Evolutionary conservation across 176 grass and related monocot genomes (phyloP), one percentile per base, ranked within the genome.

Genomic region (Typha latifolia): DNA sequence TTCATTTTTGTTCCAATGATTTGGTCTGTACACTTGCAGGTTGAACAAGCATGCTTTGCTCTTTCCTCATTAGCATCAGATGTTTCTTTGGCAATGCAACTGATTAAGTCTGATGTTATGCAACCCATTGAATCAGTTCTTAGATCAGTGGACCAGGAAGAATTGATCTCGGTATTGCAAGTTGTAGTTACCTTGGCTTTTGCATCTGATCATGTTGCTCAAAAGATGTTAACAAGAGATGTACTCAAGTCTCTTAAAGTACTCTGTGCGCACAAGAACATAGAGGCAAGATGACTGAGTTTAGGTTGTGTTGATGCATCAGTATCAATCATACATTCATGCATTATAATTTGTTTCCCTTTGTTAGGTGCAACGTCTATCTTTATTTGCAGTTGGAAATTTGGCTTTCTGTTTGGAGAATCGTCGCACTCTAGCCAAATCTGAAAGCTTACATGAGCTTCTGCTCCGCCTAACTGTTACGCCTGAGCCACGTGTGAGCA

Each of bases 391-490:
- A 74, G 88, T 97, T 79, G 93, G 93, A 68, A 97, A 97, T 82
- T 84, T 97, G 72, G 93, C 88, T 74, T 97, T 97, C 80, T 97
- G 83, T 87, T 81, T 84, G 72, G 93, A 97, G 80, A 92, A 90
- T 79, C 88, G 93, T 78, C 86, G 65, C 67, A 91, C 76, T 64
- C 78, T 97, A 61, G 74, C 85, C 47, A 88, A 87, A 73, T 97
- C 93, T 63, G 93, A 90, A 78, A 97, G 88, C 64, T 72, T 97
- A 77, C 80, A 59, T 61, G 88, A 92, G 47, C 85, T 92, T 70
- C 87, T 97, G 73, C 87, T 97, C 32, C 88, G 93, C 62, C 75
- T 86, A 65, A 92, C 93, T 48, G 61, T 64, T 78, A 79, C 88
- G 77, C 72, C 84, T 82, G 83, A 87, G 70, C 49, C 77, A 18